Evolutionary conservation across 176 grass and related monocot genomes (phyloP).

Genomic region (Cocos nucifera): DNA sequence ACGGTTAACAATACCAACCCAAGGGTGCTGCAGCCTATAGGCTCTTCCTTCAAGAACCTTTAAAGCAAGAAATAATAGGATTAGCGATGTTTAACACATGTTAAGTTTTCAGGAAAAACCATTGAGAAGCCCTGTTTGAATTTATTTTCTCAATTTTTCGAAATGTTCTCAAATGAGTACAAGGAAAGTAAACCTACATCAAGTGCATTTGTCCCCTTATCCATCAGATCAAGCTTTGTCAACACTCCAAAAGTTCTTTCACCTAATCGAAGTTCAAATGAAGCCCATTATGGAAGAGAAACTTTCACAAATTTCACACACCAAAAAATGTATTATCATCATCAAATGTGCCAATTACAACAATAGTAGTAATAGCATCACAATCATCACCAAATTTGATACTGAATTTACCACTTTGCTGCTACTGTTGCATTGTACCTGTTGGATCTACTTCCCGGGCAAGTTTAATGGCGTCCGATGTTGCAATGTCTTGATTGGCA

Average conservation of each 20-base stretch:
- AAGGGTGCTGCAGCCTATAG: slow-evolving; percentile 73
- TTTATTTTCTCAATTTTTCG: too few species aligned
- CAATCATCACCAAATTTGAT: too few species aligned
- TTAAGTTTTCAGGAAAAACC: too few species aligned
- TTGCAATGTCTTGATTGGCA: slow-evolving; percentile 98
- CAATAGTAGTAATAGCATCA: too few species aligned
- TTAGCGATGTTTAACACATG: neutral
- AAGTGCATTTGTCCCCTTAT: slow-evolving; percentile 80
- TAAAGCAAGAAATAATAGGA: slow-evolving; percentile 1
- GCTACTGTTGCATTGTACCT: slow-evolving; percentile 27
- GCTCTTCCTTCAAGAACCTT: slow-evolving; percentile 87
- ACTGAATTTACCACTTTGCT: neutral
- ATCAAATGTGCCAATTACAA: too few species aligned
- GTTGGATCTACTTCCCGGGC: slow-evolving; percentile 74
- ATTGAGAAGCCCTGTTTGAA: too few species aligned
- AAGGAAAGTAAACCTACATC: slow-evolving; percentile 36
- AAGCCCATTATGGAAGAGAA: slow-evolving; percentile 1
- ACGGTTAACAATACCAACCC: slow-evolving; percentile 91
- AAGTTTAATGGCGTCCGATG: slow-evolving; percentile 93
- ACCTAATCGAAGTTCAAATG: slow-evolving; percentile 35
- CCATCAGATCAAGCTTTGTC: slow-evolving; percentile 91
- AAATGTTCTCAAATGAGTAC: neutral
- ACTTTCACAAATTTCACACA: too few species aligned
- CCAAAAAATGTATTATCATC: too few species aligned
- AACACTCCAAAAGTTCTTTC: slow-evolving; percentile 79